A percentile compares a stretch with the other conserved stretches of the same genome.
These are phyloP conservation scores for Liriodendron chinense DNA, from an alignment of 164 flowering plant genomes.

Conservation along the genomic window DNA sequence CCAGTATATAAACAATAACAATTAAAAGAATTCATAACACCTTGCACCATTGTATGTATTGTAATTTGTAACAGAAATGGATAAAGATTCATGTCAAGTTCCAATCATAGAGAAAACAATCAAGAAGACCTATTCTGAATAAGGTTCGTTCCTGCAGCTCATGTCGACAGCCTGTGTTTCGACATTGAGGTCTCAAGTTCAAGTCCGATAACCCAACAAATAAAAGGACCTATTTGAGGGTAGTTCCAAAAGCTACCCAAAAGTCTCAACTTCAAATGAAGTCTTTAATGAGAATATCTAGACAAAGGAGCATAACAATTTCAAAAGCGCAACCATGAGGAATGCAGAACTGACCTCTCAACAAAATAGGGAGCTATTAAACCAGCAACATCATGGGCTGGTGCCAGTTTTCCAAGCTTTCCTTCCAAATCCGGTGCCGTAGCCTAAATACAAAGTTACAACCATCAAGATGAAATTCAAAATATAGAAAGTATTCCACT, in stretches of 20 bases:
- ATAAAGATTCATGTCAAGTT: neutral
- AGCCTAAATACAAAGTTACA: slow-evolving; percentile 47
- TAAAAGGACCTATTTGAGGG: too few species aligned
- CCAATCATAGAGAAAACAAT: neutral
- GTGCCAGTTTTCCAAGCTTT: slow-evolving; percentile 90
- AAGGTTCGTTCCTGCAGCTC: neutral
- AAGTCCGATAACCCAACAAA: neutral
- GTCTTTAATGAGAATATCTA: neutral
- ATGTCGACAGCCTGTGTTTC: neutral
- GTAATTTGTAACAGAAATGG: neutral
- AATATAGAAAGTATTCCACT: neutral
- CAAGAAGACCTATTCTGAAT: neutral
- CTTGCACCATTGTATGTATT: too few species aligned
- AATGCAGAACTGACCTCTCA: slow-evolving; percentile 49
- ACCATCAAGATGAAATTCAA: neutral
- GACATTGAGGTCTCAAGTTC: neutral
- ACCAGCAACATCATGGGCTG: slow-evolving; percentile 89
- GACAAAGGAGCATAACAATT: neutral
- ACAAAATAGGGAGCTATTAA: slow-evolving; percentile 70
- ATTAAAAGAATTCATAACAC: too few species aligned
- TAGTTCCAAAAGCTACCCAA: neutral
- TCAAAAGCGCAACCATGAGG: neutral
- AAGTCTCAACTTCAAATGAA: neutral
- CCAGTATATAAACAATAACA: too few species aligned
- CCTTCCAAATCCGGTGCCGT: slow-evolving; percentile 85